phyloP scores from a whole-genome alignment of 768 basidiomycete genomes.

The Agaricus subrufescens region DNA sequence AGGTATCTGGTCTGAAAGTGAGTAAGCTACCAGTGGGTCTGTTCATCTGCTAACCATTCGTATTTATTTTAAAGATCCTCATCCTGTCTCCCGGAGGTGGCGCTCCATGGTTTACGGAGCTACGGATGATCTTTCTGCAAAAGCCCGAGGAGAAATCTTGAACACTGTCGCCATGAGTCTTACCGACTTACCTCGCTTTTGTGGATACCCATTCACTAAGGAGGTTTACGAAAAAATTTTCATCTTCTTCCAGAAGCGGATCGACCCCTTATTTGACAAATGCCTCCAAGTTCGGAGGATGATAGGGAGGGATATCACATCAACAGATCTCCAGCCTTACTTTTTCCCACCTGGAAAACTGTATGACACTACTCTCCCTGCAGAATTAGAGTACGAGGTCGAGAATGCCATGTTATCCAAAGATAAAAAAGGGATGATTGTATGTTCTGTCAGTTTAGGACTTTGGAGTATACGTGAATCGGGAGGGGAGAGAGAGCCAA shows the following conservation, averaged over 20 bases:
- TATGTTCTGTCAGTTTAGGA: slow-evolving; percentile 7
- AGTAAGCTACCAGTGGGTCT: background rate
- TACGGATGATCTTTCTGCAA: slow-evolving; percentile 7
- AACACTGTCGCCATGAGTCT: background rate
- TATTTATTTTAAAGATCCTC: slow-evolving; percentile 26
- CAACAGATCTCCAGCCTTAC: slow-evolving; percentile 20
- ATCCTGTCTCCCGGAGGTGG: slow-evolving; percentile 39
- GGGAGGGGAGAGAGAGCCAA: slow-evolving; percentile 1
- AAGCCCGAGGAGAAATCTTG: background rate
- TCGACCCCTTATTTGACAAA: slow-evolving; percentile 21
- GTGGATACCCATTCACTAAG: background rate
- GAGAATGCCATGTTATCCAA: slow-evolving; percentile 1
- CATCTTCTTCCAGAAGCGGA: slow-evolving; percentile 18
- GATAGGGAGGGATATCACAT: slow-evolving; percentile 23
- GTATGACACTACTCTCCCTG: slow-evolving; percentile 11
- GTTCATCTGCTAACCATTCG: background rate
- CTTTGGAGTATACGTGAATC: background rate
- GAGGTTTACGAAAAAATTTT: slow-evolving; percentile 1
- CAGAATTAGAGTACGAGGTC: slow-evolving; percentile 24
- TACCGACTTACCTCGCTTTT: background rate
- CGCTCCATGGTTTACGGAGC: slow-evolving; percentile 29
- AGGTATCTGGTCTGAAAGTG: background rate
- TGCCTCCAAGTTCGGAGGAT: slow-evolving; percentile 21
- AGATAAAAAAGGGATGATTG: slow-evolving; percentile 7
- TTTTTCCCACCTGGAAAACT: slow-evolving; percentile 1